phyloP scores from a whole-genome alignment of 2,329 filamentous ascomycete genomes.

The Chrysosporium keratinophilum region DNA sequence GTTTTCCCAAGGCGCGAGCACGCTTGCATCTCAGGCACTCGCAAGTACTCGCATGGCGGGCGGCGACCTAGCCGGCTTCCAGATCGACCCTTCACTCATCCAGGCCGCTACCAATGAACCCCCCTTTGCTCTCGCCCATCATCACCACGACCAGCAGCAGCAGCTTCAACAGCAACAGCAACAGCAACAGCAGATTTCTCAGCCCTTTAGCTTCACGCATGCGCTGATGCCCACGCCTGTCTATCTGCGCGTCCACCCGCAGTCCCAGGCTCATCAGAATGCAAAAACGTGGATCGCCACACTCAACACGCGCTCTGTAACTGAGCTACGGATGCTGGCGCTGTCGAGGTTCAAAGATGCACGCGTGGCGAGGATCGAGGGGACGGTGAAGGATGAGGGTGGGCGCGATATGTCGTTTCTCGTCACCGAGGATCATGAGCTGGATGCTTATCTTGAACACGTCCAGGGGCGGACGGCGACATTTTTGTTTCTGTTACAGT shows the following conservation, averaged over 20 bases:
- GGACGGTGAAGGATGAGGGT: not conserved
- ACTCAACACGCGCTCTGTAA: conserved; percentile 47
- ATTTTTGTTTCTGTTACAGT: conserved; percentile 36
- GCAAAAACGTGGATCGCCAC: conserved; percentile 54
- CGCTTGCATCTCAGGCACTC: conserved; percentile 36
- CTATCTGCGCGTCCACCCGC: conserved; percentile 58
- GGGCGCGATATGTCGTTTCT: conserved; percentile 12
- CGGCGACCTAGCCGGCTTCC: conserved; percentile 42
- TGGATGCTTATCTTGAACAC: conserved; percentile 61
- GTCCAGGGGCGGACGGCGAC: conserved; percentile 47
- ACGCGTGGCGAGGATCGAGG: conserved; percentile 9
- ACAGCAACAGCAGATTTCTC: not conserved
- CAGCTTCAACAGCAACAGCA: conserved; percentile 22
- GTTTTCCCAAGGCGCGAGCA: conserved; percentile 32
- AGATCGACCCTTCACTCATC: conserved; percentile 54
- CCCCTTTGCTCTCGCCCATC: conserved; percentile 24
- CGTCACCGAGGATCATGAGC: conserved; percentile 61
- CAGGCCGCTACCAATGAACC: conserved; percentile 48
- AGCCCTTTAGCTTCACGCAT: conserved; percentile 26
- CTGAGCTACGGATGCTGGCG: conserved; percentile 45
- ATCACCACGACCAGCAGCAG: not conserved
- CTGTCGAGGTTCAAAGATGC: conserved; percentile 4
- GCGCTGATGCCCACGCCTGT: conserved; percentile 43
- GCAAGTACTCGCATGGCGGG: conserved; percentile 32
- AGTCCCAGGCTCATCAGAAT: conserved; percentile 45